Evolutionary conservation across 148 eudicot genomes (phyloP), one percentile per base, ranked within the genome.

Genomic region (Simmondsia chinensis): DNA sequence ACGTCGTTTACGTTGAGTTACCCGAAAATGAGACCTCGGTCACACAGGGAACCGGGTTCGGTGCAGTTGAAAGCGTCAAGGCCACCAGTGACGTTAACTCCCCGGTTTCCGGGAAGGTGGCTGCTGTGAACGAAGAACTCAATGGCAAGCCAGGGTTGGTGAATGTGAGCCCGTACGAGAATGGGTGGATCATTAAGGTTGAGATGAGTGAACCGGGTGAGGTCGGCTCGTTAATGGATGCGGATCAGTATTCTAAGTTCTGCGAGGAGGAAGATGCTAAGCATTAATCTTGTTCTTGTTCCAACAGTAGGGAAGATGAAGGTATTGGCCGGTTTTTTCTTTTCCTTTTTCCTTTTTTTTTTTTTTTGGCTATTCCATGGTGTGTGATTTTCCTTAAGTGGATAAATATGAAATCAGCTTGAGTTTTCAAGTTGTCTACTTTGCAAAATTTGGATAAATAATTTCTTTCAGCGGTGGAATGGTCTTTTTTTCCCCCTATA

Each of bases 51-150:
- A 38, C 33, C 17, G 51, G 78, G 28, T 89, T 89, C 49, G 97
- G 93, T 61, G 87, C 95, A 22, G 95, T 89, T 39, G 97, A 89
- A 64, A 89, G 97, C 76, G 93, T 89, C 7, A 89, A 89, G 53
- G 95, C 97, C 13, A 78, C 85, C 10, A 89, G 97, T 64, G 97
- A 89, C 55, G 69, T 89, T 10, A 72, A 89, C 59, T 84, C 97
- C 48, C 97, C 97, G 23, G 52, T 89, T 63, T 78, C 95, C 2
- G 97, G 97, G 18, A 79, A 71, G 64, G 93, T 89, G 24, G 61
- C 67, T 39, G 71, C 84, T 67, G 72, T 84, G 38, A 89, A 89
- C 20, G 57, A 56, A 38, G 64, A 73, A 60, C 93, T 89, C 39
- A 70, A 20, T 17, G 20, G 8, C 39, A 68, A 76, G 26, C 97